Evolutionary conservation across 768 basidiomycete species (phyloP).

Genomic region (Basidioascus undulatus): DNA sequence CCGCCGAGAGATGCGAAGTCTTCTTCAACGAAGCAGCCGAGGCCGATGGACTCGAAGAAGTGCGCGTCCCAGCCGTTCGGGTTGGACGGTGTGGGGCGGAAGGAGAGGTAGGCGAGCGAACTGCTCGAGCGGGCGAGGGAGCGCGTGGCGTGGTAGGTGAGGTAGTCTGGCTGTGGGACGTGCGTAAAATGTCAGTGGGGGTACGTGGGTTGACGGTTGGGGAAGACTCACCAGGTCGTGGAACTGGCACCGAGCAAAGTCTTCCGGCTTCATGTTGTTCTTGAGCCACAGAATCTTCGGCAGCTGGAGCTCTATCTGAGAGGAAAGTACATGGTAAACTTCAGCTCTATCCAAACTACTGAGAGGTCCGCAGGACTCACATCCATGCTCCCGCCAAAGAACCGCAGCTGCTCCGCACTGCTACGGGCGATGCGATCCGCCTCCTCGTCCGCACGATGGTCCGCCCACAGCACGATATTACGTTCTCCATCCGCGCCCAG

Average conservation of each 20-base stretch:
- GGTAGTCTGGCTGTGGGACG: constrained; percentile 8
- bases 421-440: constrained; percentile 72
- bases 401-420: constrained; percentile 63
- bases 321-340: neutral
- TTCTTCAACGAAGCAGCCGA: constrained; percentile 40
- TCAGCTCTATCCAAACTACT: neutral
- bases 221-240: too few species aligned
- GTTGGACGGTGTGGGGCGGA: too few species aligned
- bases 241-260: constrained; percentile 57
- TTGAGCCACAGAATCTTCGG: constrained; percentile 96
- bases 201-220: constrained; percentile 24
- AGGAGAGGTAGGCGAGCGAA: constrained; percentile 88
- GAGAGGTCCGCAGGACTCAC: constrained; percentile 27
- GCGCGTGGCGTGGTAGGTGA: constrained; percentile 75
- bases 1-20: constrained; percentile 56
- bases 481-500: constrained; percentile 45
- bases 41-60: constrained; percentile 68
- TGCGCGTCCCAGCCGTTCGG: constrained; percentile 62
- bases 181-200: neutral
- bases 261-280: constrained; percentile 45
- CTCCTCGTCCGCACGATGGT: constrained; percentile 80
- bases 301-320: constrained; percentile 45
- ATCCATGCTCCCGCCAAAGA: constrained; percentile 91
- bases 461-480: constrained; percentile 87
- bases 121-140: constrained; percentile 59